Base-by-base conservation (phyloP, 371 early-diverging fungal genomes). In the Rhizopus stolonifer region DNA sequence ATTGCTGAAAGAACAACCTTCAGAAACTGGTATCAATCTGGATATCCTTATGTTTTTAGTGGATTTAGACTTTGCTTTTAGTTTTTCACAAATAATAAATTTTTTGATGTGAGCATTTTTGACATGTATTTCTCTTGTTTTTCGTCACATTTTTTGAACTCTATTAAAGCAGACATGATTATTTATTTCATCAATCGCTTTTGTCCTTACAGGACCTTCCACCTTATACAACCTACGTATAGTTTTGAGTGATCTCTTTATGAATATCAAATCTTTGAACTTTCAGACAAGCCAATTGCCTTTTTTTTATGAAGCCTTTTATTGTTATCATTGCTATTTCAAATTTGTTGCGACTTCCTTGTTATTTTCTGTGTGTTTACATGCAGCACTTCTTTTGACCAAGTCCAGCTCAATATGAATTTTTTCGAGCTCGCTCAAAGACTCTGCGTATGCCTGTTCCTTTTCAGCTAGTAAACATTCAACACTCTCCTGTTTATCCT, bases 11-110 rank as follows among this genome's bases (percentile, higher is more conserved):
- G 95, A 14, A 56, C 61, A 26, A 80, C 88, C 0, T 89, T 92
- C 65, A 62, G 92, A 29, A 95, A 95, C 64, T 95, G 94, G 94
- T 94, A 89, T 60, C 95, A 95, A 68, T 61, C 81, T 23, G 84
- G 76, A 9, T 95, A 95, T 55, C 89, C 89, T 15, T 95, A 80
- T 54, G 89, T 91, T 9, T 87, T 92, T 75, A 72, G 82, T 39
- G 83, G 79, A 0, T 90, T 90, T 74, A 73, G 92, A 39, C 54
- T 84, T 11, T 79, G 80, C 32, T 44, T 19, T 23, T 17, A 11
- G n/a, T 26, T 24, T 32, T 15, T 14, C 7, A 26, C 25, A 9
- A 38, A 38, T 6, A 38, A 38, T 15, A 38, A 15, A 11, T 38
- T 15, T 38, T 38, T 15, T 29, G 15, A 17, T n/a, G n/a, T n/a